Conservation (phyloP, 176 grass and related monocot species). For the Phoenix dactylifera region DNA sequence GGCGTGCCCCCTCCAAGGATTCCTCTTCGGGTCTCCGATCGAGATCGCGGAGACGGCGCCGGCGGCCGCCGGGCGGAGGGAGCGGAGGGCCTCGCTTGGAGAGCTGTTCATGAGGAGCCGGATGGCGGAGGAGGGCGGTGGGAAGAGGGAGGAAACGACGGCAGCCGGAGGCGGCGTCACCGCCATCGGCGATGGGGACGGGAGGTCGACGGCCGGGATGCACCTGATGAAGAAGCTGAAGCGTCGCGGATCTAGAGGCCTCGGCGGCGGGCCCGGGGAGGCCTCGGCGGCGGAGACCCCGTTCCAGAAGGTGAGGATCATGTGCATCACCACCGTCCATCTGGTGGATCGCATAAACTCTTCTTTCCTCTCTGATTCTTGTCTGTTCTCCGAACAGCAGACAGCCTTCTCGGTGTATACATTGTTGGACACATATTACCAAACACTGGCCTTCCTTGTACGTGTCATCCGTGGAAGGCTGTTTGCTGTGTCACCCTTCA, state of each 20-base stretch:
- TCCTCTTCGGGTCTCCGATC: constrained; percentile 74
- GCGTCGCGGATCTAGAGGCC: neutral
- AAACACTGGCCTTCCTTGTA: too few relatives aligned
- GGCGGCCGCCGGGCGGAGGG: constrained; percentile 21
- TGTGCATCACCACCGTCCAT: too few relatives aligned
- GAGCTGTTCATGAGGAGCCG: constrained; percentile 89
- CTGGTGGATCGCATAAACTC: too few relatives aligned
- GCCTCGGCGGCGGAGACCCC: constrained; percentile 36
- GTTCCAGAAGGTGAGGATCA: constrained; percentile 54
- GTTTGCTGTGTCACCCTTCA: too few relatives aligned
- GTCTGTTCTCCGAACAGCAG: too few relatives aligned
- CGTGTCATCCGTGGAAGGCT: too few relatives aligned
- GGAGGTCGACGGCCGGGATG: constrained; percentile 13
- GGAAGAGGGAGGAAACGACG: constrained; percentile 23
- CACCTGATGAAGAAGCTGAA: constrained; percentile 42
- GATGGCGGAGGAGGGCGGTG: constrained; percentile 32
- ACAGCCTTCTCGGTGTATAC: too few relatives aligned
- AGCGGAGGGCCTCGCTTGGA: constrained; percentile 75
- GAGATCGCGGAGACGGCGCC: constrained; percentile 30
- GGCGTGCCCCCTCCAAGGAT: constrained; percentile 78
- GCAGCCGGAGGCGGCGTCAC: constrained; percentile 10
- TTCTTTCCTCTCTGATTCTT: too few relatives aligned
- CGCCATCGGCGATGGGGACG: constrained; percentile 14
- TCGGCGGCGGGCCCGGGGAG: constrained; percentile 1
- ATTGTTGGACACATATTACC: too few relatives aligned